Conservation (phyloP, 2,329 filamentous ascomycete species). For the Alternaria dauci region DNA sequence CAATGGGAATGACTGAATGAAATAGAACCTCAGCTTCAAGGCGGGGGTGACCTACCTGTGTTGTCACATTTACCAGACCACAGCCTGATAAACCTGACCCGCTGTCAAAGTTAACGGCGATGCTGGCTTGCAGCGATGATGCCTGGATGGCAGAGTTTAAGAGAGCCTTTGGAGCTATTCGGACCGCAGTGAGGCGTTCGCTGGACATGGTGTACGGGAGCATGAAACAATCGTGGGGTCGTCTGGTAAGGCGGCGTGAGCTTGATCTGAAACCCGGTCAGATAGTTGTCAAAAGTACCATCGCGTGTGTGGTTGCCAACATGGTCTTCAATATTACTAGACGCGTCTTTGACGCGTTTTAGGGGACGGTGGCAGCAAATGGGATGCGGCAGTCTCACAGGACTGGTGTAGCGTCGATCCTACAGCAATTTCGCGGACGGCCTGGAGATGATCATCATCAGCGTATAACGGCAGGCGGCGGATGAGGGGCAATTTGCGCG, state of each 20-base stretch:
- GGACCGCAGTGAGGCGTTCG: slow-evolving; percentile 3
- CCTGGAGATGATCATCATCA: slow-evolving; percentile 23
- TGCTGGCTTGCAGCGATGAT: slow-evolving; percentile 4
- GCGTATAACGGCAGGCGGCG: slow-evolving; percentile 13
- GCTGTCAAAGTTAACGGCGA: neutral
- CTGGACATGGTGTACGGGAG: slow-evolving; percentile 1
- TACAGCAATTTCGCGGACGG: slow-evolving; percentile 32
- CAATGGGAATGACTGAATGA: neutral
- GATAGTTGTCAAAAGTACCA: neutral
- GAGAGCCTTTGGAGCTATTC: neutral
- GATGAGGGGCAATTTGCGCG: slow-evolving; percentile 12
- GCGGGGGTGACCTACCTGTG: neutral
- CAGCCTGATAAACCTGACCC: neutral
- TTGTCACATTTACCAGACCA: neutral
- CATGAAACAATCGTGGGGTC: slow-evolving; percentile 3
- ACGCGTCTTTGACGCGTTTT: slow-evolving; percentile 22
- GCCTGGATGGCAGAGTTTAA: neutral
- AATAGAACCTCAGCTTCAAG: neutral
- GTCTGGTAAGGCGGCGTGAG: neutral
- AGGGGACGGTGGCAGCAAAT: slow-evolving; percentile 15
- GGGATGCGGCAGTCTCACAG: slow-evolving; percentile 12
- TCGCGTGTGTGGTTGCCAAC: slow-evolving; percentile 10
- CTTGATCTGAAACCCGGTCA: neutral
- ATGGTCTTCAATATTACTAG: slow-evolving; percentile 4
- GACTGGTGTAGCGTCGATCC: slow-evolving; percentile 31